phyloP scores from a whole-genome alignment of 73 alveolate genomes.

The Paramecium sonneborni region DNA sequence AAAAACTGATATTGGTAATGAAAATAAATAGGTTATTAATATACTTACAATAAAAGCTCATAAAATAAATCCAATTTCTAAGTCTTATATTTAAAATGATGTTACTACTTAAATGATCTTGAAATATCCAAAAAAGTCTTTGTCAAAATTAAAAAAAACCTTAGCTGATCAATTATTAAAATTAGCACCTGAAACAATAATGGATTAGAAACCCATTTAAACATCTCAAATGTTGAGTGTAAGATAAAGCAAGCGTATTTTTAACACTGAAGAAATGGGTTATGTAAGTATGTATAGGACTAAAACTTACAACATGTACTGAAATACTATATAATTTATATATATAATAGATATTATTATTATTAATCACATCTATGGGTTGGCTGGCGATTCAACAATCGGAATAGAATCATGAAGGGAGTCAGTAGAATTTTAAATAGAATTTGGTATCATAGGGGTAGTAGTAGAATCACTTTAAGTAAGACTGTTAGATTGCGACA shows the following conservation, averaged over 20 bases:
- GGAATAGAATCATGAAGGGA: not conserved
- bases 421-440: constrained; percentile 10
- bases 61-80: not conserved
- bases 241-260: not conserved
- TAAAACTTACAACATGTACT: not conserved
- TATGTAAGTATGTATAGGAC: constrained; percentile 31
- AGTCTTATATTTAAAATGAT: not conserved
- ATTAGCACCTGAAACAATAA: not conserved
- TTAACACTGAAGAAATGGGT: not conserved
- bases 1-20: not conserved
- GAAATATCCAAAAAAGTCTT: not conserved
- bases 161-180: not conserved
- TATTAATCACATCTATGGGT: not conserved
- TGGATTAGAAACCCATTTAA: not conserved
- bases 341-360: not conserved
- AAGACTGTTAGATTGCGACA: constrained; percentile 1
- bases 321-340: not conserved
- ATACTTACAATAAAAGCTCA: not conserved
- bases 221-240: not conserved
- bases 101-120: not conserved
- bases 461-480: constrained; percentile 30
- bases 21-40: not conserved
- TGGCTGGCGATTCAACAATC: constrained; percentile 18
- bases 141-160: not conserved
- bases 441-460: constrained; percentile 24